Evolutionary conservation across 2,329 filamentous ascomycete genomes (phyloP).

Genomic region (Trichoderma koningii): DNA sequence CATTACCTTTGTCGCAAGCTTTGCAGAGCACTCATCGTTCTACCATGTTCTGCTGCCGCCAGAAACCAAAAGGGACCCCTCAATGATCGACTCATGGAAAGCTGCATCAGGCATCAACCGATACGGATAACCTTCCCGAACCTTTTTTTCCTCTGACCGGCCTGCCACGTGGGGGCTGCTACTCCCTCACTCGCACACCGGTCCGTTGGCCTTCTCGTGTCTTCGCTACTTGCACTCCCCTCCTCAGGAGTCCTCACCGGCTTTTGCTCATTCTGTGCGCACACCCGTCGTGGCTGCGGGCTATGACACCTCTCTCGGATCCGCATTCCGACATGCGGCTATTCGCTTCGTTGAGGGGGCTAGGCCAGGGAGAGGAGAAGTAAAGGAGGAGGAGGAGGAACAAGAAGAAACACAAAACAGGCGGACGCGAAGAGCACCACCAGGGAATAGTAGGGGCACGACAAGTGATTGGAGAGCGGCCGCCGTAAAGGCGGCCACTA

Average conservation of each 20-base stretch:
- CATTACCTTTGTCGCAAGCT: neutral
- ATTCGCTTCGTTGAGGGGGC: neutral
- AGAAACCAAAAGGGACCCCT: neutral
- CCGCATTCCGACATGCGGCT: neutral
- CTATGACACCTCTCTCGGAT: slow-evolving; percentile 11
- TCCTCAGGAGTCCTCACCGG: slow-evolving; percentile 10
- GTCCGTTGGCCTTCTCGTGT: neutral
- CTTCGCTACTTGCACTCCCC: neutral
- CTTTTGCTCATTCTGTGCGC: slow-evolving; percentile 13
- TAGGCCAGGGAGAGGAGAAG: neutral
- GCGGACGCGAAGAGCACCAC: neutral
- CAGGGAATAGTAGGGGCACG: neutral
- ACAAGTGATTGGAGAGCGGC: neutral
- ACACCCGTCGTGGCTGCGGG: slow-evolving; percentile 13
- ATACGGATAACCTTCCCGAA: slow-evolving; percentile 22
- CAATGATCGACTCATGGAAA: slow-evolving; percentile 26
- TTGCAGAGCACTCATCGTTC: neutral
- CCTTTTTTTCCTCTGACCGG: slow-evolving; percentile 2
- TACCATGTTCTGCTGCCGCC: neutral
- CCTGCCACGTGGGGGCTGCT: slow-evolving; percentile 26
- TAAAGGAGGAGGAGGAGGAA: neutral
- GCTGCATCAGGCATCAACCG: slow-evolving; percentile 27
- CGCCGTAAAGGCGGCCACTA: neutral
- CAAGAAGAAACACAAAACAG: neutral
- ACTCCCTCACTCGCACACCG: slow-evolving; percentile 2